Percentiles rank a stretch among this genome's conserved stretches.
These are phyloP conservation scores for Beta corolliflora DNA, from an alignment of 179 eudicot species.

Conservation along the genomic window DNA sequence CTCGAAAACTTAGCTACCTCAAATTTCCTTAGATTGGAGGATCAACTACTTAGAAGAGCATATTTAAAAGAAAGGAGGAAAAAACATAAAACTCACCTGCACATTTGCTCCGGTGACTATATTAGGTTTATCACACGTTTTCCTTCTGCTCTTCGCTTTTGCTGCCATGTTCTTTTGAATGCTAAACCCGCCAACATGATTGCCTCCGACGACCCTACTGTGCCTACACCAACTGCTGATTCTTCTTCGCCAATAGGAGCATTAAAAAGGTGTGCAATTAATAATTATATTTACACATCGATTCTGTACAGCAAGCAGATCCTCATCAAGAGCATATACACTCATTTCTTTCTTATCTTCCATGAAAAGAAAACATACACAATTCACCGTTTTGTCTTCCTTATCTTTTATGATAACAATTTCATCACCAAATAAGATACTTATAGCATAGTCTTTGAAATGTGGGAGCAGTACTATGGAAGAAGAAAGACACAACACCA, in stretches of 20 bases:
- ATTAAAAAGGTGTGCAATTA: constrained; percentile 31
- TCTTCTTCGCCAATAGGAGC: constrained; percentile 29
- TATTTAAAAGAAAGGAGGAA: not conserved
- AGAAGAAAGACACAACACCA: no score
- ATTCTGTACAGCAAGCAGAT: constrained; percentile 15
- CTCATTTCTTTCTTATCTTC: not conserved
- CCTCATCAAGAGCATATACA: not conserved
- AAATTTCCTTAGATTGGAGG: no score
- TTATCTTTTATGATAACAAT: not conserved
- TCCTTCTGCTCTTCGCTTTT: constrained; percentile 19
- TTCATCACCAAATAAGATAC: not conserved
- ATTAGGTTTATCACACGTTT: not conserved
- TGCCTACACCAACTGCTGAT: constrained; percentile 25
- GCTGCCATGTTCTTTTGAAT: constrained; percentile 32
- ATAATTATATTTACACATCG: constrained; percentile 28
- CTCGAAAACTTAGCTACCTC: no score
- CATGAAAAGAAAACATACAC: not conserved
- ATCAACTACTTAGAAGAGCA: not conserved
- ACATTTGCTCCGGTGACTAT: no score
- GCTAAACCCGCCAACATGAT: constrained; percentile 33
- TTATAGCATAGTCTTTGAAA: not conserved
- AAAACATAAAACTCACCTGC: no score
- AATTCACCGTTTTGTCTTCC: not conserved
- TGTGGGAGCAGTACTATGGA: no score
- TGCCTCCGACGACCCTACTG: constrained; percentile 33